A percentile compares a stretch with the other conserved stretches of the same genome.
These are phyloP conservation scores for Apiospora pterosperma DNA, from an alignment of 2,329 filamentous ascomycete genomes.

Conservation along the genomic window DNA sequence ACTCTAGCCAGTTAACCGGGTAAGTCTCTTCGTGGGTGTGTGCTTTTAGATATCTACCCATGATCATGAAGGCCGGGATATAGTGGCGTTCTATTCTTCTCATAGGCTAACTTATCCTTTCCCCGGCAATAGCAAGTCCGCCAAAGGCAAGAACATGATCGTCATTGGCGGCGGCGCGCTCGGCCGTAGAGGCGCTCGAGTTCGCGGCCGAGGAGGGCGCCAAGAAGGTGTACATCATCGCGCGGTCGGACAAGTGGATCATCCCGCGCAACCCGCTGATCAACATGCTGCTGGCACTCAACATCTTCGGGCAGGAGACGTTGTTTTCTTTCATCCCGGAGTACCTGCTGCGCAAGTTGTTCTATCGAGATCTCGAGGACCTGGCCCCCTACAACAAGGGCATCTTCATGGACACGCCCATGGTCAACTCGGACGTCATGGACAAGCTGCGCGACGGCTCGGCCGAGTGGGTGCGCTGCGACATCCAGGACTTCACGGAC, in stretches of 20 bases:
- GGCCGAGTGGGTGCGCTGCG: slow-evolving; percentile 77
- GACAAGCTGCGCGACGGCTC: slow-evolving; percentile 67
- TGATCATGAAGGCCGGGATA: accelerated
- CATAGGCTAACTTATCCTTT: neutral
- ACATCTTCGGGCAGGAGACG: slow-evolving; percentile 77
- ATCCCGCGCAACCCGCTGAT: slow-evolving; percentile 77
- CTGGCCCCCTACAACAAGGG: slow-evolving; percentile 68
- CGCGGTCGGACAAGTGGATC: slow-evolving; percentile 82
- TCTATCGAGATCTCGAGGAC: slow-evolving; percentile 77
- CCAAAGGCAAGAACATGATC: slow-evolving; percentile 70
- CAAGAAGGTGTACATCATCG: slow-evolving; percentile 66
- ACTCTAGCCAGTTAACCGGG: slow-evolving; percentile 72
- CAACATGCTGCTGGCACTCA: slow-evolving; percentile 70
- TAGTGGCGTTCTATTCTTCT: slow-evolving; percentile 13
- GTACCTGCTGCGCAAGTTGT: slow-evolving; percentile 68
- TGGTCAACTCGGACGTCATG: slow-evolving; percentile 83
- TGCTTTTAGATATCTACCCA: neutral
- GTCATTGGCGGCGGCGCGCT: slow-evolving; percentile 76
- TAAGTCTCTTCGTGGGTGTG: slow-evolving; percentile 17
- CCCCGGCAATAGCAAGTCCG: slow-evolving; percentile 44
- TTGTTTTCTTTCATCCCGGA: slow-evolving; percentile 76
- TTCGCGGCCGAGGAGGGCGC: slow-evolving; percentile 69
- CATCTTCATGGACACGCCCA: slow-evolving; percentile 80
- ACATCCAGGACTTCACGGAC: slow-evolving; percentile 65
- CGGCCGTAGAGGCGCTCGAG: slow-evolving; percentile 78